phyloP scores from a whole-genome alignment of 352 stramenopile genomes.

The Plasmopara muralis region DNA sequence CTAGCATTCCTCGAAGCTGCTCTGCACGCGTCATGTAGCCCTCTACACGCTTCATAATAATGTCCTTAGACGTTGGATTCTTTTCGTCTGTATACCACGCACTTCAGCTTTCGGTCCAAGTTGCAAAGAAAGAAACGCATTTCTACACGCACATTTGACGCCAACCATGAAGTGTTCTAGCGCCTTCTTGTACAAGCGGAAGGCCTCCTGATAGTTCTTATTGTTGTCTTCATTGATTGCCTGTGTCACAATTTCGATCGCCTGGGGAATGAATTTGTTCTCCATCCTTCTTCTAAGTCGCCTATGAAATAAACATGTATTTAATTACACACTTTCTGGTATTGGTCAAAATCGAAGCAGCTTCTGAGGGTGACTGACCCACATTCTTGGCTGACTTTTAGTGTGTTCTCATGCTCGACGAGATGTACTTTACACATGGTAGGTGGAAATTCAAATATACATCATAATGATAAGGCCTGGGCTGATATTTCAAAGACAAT shows the following conservation, averaged over 20 bases:
- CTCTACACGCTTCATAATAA: slow-evolving; percentile 88
- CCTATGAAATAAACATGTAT: too few relatives aligned
- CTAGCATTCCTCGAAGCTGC: slow-evolving; percentile 76
- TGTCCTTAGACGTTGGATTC: slow-evolving; percentile 85
- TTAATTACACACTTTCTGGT: too few relatives aligned
- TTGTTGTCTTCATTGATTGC: slow-evolving; percentile 86
- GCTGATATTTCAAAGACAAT: too few relatives aligned
- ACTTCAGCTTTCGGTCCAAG: neutral
- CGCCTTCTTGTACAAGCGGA: slow-evolving; percentile 84
- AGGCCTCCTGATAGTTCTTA: slow-evolving; percentile 86
- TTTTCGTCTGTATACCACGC: slow-evolving; percentile 68
- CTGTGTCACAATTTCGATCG: slow-evolving; percentile 83
- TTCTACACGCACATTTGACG: slow-evolving; percentile 71
- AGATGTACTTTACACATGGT: too few relatives aligned
- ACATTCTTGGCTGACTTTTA: too few relatives aligned
- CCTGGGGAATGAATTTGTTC: slow-evolving; percentile 89
- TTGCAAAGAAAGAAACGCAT: neutral
- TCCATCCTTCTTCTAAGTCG: slow-evolving; percentile 38
- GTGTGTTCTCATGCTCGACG: too few relatives aligned
- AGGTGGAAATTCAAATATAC: too few relatives aligned
- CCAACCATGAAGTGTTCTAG: slow-evolving; percentile 87
- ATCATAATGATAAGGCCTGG: too few relatives aligned
- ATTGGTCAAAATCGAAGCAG: too few relatives aligned
- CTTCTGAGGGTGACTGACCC: too few relatives aligned
- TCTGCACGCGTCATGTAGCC: slow-evolving; percentile 87